These are phyloP conservation scores for Austroboletus sp. DNA, from an alignment of 1,284 basidiomycete genomes.

Conservation along the genomic window DNA sequence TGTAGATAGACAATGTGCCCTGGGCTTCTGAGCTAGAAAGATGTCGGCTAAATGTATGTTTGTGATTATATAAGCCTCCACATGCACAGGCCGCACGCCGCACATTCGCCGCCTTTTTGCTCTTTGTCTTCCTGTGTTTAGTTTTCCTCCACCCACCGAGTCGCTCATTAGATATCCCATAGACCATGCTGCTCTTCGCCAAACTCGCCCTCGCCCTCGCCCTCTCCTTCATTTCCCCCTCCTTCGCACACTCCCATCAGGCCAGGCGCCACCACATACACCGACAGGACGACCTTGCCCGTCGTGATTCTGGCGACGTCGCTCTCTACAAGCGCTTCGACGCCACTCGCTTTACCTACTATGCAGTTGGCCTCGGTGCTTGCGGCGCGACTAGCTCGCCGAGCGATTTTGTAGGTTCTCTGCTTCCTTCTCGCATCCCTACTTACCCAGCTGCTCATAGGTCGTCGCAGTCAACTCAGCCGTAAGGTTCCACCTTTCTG, in stretches of 20 bases:
- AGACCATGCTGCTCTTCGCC: slow-evolving; percentile 23
- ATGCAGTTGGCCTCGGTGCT: slow-evolving; percentile 28
- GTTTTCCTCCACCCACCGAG: slow-evolving; percentile 8
- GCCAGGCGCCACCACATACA: slow-evolving; percentile 21
- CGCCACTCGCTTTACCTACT: slow-evolving; percentile 26
- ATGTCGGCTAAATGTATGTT: background rate
- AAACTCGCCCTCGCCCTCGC: slow-evolving; percentile 18
- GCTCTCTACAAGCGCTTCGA: slow-evolving; percentile 22
- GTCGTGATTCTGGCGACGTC: slow-evolving; percentile 23
- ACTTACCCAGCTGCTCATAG: slow-evolving; percentile 14
- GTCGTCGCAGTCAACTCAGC: slow-evolving; percentile 32
- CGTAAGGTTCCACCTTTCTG: slow-evolving; percentile 11
- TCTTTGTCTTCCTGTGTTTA: slow-evolving; percentile 2
- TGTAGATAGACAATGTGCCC: too few relatives aligned
- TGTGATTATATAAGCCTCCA: slow-evolving; percentile 8
- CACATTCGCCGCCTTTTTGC: background rate
- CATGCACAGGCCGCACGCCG: background rate
- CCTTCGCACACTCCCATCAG: slow-evolving; percentile 21
- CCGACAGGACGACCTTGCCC: slow-evolving; percentile 23
- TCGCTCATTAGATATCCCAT: slow-evolving; percentile 20
- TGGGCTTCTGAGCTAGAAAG: too few relatives aligned
- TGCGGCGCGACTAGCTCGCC: slow-evolving; percentile 17
- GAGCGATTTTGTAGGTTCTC: slow-evolving; percentile 24
- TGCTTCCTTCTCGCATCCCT: background rate
- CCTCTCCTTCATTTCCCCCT: slow-evolving; percentile 16